phyloP scores from a whole-genome alignment of 2,329 filamentous ascomycete species.

The Hymenoscyphus fraxineus region DNA sequence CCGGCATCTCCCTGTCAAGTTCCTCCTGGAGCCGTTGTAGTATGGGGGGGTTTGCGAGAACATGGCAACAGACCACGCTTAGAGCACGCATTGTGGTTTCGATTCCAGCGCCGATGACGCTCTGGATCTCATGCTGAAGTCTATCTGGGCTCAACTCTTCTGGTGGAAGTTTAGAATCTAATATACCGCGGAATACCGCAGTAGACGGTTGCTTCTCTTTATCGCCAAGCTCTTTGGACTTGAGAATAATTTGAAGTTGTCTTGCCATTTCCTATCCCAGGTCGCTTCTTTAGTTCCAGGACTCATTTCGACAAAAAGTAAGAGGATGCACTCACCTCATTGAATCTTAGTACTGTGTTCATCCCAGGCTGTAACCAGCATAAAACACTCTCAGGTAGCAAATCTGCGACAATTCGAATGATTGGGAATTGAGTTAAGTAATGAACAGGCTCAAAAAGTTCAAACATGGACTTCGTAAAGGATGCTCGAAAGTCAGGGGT shows the following conservation, averaged over 20 bases:
- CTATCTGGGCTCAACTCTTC: constrained; percentile 15
- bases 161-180: not conserved
- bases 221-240: not conserved
- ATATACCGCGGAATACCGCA: not conserved
- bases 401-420: not conserved
- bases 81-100: constrained; percentile 37
- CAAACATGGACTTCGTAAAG: not conserved
- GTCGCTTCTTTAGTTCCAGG: not conserved
- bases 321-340: not conserved
- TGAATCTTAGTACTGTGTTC: not conserved
- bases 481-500: not conserved
- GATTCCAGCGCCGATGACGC: constrained; percentile 36
- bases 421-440: not conserved
- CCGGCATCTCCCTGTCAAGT: constrained; percentile 26
- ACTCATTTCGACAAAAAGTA: not conserved
- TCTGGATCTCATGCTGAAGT: constrained; percentile 33
- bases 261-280: not conserved
- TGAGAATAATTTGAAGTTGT: not conserved
- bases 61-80: constrained; percentile 34
- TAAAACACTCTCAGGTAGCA: not conserved
- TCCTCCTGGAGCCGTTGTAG: constrained; percentile 34
- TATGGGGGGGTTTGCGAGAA: constrained; percentile 34
- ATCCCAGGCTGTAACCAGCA: not conserved
- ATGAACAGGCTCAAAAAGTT: not conserved
- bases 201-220: not conserved